phyloP scores from a whole-genome alignment of 1,284 basidiomycete genomes.

The Heliocybe sulcata region DNA sequence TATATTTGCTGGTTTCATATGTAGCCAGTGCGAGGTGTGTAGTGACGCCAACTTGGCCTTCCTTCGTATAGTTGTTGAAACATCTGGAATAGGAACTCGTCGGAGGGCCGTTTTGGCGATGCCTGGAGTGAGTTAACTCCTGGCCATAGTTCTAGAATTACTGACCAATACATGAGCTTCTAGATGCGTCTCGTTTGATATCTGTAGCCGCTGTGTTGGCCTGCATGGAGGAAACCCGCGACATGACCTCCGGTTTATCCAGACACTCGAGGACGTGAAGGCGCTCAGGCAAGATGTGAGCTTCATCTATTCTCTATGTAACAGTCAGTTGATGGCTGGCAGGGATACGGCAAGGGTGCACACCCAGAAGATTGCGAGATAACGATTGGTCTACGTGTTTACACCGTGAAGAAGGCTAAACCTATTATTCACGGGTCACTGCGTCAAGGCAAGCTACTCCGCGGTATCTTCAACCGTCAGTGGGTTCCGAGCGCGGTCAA shows the following conservation, averaged over 20 bases:
- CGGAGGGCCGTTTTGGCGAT: not conserved
- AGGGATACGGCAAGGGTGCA: not conserved
- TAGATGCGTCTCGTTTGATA: not conserved
- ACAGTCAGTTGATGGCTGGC: not conserved
- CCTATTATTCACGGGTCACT: not conserved
- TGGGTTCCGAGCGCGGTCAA: not conserved
- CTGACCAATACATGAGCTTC: not conserved
- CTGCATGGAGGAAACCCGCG: not conserved
- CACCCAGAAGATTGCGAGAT: not conserved
- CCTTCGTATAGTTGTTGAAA: not conserved
- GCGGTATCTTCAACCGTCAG: not conserved
- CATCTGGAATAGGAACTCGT: not conserved
- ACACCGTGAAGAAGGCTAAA: not conserved
- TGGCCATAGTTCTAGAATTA: not conserved
- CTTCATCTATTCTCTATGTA: not conserved
- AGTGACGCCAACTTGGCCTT: not conserved
- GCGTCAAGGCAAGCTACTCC: not conserved
- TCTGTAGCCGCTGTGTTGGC: not conserved
- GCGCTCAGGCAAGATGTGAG: not conserved
- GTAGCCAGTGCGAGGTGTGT: not conserved
- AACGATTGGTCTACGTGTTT: conserved; percentile 1
- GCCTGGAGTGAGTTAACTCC: not conserved
- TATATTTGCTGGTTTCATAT: not conserved
- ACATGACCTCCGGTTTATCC: not conserved
- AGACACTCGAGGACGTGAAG: not conserved